Evolutionary conservation across 2,329 filamentous ascomycete genomes (phyloP).

Genomic region (Falciphora oryzae): DNA sequence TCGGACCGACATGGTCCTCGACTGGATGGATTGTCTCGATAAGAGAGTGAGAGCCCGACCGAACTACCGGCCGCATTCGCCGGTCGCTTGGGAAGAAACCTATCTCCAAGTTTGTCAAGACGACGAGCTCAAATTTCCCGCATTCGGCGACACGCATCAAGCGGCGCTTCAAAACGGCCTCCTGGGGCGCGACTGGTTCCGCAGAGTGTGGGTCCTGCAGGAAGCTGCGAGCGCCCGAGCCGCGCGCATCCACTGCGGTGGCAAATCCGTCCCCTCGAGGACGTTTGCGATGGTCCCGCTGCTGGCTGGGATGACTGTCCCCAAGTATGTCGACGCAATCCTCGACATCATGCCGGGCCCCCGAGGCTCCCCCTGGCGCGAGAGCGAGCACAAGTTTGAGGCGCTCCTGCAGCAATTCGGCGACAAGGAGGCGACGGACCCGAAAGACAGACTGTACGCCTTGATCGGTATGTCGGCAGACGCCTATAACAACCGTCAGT

Average conservation of each 20-base stretch:
- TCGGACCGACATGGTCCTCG: background rate
- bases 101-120: too few species aligned
- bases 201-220: background rate
- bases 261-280: background rate
- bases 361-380: background rate
- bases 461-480: conserved; percentile 4
- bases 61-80: background rate
- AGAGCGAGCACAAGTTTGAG: background rate
- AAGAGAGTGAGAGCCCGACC: background rate
- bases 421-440: conserved; percentile 1
- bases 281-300: conserved; percentile 1
- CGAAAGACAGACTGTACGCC: background rate
- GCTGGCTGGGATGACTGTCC: background rate
- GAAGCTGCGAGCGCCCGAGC: background rate
- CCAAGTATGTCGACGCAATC: background rate
- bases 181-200: background rate
- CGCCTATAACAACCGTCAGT: too few species aligned
- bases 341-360: conserved; percentile 5
- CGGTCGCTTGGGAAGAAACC: too few species aligned
- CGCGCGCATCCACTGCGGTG: background rate
- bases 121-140: too few species aligned
- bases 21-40: background rate
- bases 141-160: too few species aligned
- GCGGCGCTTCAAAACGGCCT: too few species aligned
- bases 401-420: background rate